Base-by-base conservation (phyloP, 257 asterid genomes). In the Solanum pennellii region DNA sequence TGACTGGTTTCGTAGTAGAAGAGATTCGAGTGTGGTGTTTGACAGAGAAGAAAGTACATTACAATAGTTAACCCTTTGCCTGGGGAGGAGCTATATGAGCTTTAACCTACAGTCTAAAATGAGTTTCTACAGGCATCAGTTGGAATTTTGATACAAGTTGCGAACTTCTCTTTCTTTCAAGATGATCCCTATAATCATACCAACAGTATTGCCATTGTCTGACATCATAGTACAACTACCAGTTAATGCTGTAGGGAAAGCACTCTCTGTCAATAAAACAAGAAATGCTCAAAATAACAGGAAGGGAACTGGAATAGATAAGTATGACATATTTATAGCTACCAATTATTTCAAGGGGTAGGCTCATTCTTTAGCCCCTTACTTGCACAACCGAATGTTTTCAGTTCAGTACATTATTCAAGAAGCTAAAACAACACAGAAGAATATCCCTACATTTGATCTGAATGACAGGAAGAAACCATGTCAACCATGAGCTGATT, bases 71-170 rank as follows among this genome's bases (percentile, higher is more conserved):
- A 69, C 76, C 76, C n/a, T 69, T 14, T 69, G 13, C 42, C 41
- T 31, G 5, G 23, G 13, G 76, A 69, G 42, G 42, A 69, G 76
- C 76, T 69, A 31, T 69, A 37, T 60, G 42, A 69, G 76, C 41
- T 23, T 69, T 23, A 69, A 69, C 41, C 76, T 69, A 69, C 41
- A 69, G 41, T 31, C 41, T 15, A 71, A 71, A 15, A 27, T 66
- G 42, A 31, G n/a, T 71, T 71, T 20, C 23, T 31, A 31, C 13
- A 71, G 42, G 76, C 37, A 69, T 31, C 41, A 69, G 33, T 29
- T 71, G 76, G 42, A 91, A 25, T 92, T 92, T 88, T 89, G 80
- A 5, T 66, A 66, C 12, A 66, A 25, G 73, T n/a, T 66, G 73
- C 0, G 3, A 66, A 66, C 73, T 65, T n/a, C 33, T 66, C 14